A percentile compares a stretch with the other conserved stretches of the same genome.
Evolutionary conservation across 2,329 filamentous ascomycete genomes (phyloP).

Genomic region (Bertia moriformis): DNA sequence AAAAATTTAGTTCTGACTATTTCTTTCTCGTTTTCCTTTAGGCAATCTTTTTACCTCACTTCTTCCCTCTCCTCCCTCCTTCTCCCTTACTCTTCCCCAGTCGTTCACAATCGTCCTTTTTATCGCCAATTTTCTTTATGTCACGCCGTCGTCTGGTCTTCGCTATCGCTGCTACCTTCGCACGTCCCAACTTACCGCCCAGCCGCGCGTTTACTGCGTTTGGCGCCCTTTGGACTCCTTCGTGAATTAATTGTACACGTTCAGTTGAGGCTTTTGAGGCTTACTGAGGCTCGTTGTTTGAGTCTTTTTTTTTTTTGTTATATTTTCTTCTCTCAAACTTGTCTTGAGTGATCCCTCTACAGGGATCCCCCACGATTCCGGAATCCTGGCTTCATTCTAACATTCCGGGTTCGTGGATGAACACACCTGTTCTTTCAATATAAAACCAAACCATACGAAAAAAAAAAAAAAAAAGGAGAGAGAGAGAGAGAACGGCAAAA

Average conservation of each 20-base stretch:
- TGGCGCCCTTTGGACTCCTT: too few relatives aligned
- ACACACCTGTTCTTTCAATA: too few relatives aligned
- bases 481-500: too few relatives aligned
- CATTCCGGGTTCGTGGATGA: too few relatives aligned
- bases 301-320: conserved; percentile 3
- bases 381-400: too few relatives aligned
- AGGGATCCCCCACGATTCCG: too few relatives aligned
- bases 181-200: conserved; percentile 20
- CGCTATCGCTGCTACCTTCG: conserved; percentile 23
- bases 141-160: conserved; percentile 4
- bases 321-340: conserved; percentile 5
- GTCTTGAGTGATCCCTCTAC: too few relatives aligned
- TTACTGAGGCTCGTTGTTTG: too few relatives aligned
- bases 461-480: too few relatives aligned
- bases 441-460: too few relatives aligned
- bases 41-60: conserved; percentile 10
- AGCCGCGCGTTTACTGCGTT: conserved; percentile 21
- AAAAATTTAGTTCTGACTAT: background rate
- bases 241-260: too few relatives aligned
- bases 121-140: conserved; percentile 2
- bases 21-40: conserved; percentile 1
- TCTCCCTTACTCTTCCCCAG: conserved; percentile 2
- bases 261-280: too few relatives aligned
- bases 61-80: conserved; percentile 3
- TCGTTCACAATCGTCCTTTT: conserved; percentile 2